Conservation (phyloP, 1,139 yeast species). For the Pichia kudriavzevii region DNA sequence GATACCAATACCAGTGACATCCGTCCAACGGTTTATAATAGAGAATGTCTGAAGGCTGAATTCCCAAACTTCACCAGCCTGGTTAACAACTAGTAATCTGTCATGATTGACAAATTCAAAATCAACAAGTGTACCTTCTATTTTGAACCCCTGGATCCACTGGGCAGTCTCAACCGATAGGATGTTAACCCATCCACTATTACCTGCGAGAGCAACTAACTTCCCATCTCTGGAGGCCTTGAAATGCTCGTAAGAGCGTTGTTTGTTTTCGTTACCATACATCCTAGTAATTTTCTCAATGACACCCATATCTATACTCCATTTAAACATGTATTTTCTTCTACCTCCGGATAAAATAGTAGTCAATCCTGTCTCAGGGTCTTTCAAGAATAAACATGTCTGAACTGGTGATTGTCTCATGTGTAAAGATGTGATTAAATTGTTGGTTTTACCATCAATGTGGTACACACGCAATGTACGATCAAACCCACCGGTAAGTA, state of each 20-base stretch:
- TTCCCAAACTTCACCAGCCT: conserved; percentile 90
- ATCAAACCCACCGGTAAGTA: conserved; percentile 89
- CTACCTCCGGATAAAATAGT: conserved; percentile 83
- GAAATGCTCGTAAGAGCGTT: conserved; percentile 82
- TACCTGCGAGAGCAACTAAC: conserved; percentile 71
- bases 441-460: conserved; percentile 83
- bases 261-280: conserved; percentile 85
- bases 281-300: conserved; percentile 81
- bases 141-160: conserved; percentile 79
- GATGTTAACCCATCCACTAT: conserved; percentile 85
- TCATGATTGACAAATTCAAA: conserved; percentile 47
- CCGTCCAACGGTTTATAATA: conserved; percentile 69
- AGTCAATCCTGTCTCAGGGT: conserved; percentile 32
- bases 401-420: conserved; percentile 75
- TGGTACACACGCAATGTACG: conserved; percentile 80
- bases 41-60: conserved; percentile 49
- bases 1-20: conserved; percentile 79
- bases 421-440: conserved; percentile 73
- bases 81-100: conserved; percentile 52
- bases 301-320: conserved; percentile 60
- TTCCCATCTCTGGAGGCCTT: conserved; percentile 64
- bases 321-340: conserved; percentile 82
- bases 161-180: conserved; percentile 73
- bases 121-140: conserved; percentile 79
- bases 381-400: conserved; percentile 48